These are phyloP conservation scores for Geotrichum klebahnii DNA, from an alignment of 1,139 yeast species.

Conservation along the genomic window DNA sequence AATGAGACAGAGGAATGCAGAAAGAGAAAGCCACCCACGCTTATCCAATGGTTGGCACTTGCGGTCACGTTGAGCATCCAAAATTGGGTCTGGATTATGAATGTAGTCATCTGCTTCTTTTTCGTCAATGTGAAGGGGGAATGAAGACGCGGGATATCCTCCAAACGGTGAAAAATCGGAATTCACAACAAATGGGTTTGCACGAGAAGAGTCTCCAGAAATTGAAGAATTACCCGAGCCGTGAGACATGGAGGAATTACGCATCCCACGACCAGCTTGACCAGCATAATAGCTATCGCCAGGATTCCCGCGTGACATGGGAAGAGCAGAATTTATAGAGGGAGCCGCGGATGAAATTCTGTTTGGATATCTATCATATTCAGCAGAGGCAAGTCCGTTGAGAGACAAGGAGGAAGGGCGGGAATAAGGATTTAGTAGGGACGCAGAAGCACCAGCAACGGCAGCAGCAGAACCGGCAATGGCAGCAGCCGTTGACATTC, in stretches of 20 bases:
- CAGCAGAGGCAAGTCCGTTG: slow-evolving; percentile 31
- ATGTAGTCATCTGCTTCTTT: slow-evolving; percentile 88
- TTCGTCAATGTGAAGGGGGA: slow-evolving; percentile 81
- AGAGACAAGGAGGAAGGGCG: slow-evolving; percentile 21
- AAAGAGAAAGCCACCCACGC: slow-evolving; percentile 38
- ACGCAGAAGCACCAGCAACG: slow-evolving; percentile 17
- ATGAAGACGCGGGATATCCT: slow-evolving; percentile 85
- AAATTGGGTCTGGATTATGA: slow-evolving; percentile 90
- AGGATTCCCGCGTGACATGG: slow-evolving; percentile 23
- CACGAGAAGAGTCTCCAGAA: slow-evolving; percentile 22
- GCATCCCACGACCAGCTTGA: slow-evolving; percentile 18
- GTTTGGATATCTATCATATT: slow-evolving; percentile 41
- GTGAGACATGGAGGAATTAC: slow-evolving; percentile 32
- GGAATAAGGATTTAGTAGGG: slow-evolving; percentile 12
- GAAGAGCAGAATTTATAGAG: slow-evolving; percentile 31
- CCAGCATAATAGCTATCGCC: slow-evolving; percentile 11
- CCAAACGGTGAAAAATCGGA: slow-evolving; percentile 74
- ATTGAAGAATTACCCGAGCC: slow-evolving; percentile 31
- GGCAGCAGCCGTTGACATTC: slow-evolving; percentile 20
- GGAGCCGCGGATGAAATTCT: slow-evolving; percentile 37
- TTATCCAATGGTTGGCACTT: slow-evolving; percentile 49
- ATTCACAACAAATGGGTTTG: slow-evolving; percentile 37
- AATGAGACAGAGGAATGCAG: slow-evolving; percentile 55
- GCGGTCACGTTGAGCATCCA: slow-evolving; percentile 74
- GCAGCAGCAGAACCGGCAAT: slow-evolving; percentile 21